phyloP scores from a whole-genome alignment of 2,329 filamentous ascomycete genomes.

The Aureobasidium sp. region DNA sequence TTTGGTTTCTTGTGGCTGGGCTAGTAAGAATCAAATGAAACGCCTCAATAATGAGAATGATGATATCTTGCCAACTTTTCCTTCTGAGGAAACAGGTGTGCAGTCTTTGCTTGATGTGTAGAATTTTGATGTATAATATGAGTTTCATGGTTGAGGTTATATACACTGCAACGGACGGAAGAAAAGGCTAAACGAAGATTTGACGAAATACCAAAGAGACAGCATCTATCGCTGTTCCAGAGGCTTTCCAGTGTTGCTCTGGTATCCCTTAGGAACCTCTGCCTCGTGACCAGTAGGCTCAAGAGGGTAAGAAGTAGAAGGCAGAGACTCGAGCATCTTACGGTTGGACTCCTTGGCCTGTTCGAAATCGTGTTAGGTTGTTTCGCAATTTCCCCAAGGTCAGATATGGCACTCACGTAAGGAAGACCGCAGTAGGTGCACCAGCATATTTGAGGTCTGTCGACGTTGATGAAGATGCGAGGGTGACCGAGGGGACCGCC shows the following conservation, averaged over 20 bases:
- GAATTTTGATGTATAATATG: background rate
- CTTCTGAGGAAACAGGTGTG: no score
- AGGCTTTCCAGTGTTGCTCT: slow-evolving; percentile 52
- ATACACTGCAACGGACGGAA: background rate
- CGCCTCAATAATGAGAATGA: no score
- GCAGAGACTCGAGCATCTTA: slow-evolving; percentile 73
- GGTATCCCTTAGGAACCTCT: slow-evolving; percentile 46
- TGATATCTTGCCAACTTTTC: no score
- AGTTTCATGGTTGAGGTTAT: background rate
- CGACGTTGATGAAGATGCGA: slow-evolving; percentile 92
- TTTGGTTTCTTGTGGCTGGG: no score
- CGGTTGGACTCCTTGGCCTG: slow-evolving; percentile 89
- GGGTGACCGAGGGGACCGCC: slow-evolving; percentile 87
- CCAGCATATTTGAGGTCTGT: slow-evolving; percentile 86
- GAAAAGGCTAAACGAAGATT: background rate
- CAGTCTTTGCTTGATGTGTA: no score
- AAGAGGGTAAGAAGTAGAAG: slow-evolving; percentile 69
- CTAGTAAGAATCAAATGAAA: no score
- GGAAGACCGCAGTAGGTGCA: slow-evolving; percentile 93
- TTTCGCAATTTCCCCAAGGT: background rate
- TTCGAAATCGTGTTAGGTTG: no score
- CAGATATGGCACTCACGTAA: slow-evolving; percentile 57
- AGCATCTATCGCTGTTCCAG: slow-evolving; percentile 52
- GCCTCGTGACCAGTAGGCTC: slow-evolving; percentile 52
- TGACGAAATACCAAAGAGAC: background rate